Base-by-base conservation (phyloP, 2,329 filamentous ascomycete species). In the Pseudomassariella vexata region DNA sequence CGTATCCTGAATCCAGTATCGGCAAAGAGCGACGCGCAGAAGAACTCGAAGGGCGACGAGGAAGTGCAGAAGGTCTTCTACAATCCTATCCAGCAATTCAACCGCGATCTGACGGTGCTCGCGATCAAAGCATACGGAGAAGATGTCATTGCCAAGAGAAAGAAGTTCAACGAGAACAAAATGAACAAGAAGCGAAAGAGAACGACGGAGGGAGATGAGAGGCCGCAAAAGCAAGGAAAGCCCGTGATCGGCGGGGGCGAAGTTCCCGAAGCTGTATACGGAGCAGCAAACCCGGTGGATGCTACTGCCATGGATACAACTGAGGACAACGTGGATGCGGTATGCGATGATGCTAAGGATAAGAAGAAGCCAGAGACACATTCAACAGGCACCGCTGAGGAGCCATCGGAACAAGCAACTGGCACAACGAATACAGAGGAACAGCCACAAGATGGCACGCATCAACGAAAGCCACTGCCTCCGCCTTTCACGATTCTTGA, bases 11-110 rank as follows among this genome's bases (percentile, higher is more conserved):
- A 73, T 12, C 73, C 69, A 7, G 61, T 39, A n/a, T 38, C 44
- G 5, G 41, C 40, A 12, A 43, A 65, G 27, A 59, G 60, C 6
- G 55, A 60, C 15, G 39, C 45, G 10, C 47, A 45, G 17, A 55
- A 57, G 21, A 42, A 46, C 17, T 35, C 42, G 19, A 47, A 48
- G 28, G 73, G 76, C 48, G 65, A 72, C 37, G 73, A 79, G 31
- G 70, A 77, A 46, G 68, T 78, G 23, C 74, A 80, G 46, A 83
- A 90, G 48, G 94, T 98, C 35, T 98, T 98, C 54, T 98, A 98
- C 71, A 98, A 98, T 49, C 90, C 92, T 0, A 95, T 98, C 34
- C 92, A 98, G 56, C 92, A 98, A 55, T 98, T 96, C 69, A 98
- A 98, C 60, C 83, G 94, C 28, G 92, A 98, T 55, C 62, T 98